These are phyloP conservation scores for Botrytis elliptica DNA, from an alignment of 2,329 filamentous ascomycete genomes.

Conservation along the genomic window DNA sequence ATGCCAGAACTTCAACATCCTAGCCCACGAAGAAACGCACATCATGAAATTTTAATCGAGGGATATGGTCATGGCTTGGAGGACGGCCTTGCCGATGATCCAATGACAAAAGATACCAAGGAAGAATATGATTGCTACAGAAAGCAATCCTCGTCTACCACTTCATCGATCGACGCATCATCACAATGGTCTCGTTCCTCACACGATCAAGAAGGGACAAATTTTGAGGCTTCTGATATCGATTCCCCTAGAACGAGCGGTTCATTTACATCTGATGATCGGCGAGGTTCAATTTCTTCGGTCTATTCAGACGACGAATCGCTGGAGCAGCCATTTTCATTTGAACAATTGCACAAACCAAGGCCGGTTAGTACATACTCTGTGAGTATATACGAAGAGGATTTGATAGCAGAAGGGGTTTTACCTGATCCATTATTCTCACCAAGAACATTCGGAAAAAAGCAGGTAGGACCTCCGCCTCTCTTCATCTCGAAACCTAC, in stretches of 20 bases:
- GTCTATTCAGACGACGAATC: neutral
- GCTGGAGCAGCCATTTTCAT: neutral
- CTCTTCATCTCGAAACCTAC: neutral
- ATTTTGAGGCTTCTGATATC: neutral
- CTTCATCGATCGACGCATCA: conserved; percentile 9
- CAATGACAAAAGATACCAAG: neutral
- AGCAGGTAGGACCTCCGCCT: neutral
- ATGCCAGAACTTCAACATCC: conserved; percentile 35
- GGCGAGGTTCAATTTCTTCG: neutral
- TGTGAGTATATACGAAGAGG: conserved; percentile 23
- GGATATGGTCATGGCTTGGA: conserved; percentile 52
- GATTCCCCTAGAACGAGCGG: conserved; percentile 1
- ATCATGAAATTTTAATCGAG: conserved; percentile 53
- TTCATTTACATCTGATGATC: conserved; percentile 7
- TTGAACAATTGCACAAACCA: neutral
- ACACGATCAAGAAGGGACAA: conserved; percentile 15
- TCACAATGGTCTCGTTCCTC: conserved; percentile 19
- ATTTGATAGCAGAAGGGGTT: neutral
- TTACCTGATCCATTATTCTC: neutral
- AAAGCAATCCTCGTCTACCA: neutral
- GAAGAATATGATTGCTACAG: neutral
- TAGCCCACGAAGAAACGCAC: conserved; percentile 35
- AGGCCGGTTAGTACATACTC: conserved; percentile 29
- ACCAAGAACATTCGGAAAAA: neutral
- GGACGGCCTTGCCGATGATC: neutral